Evolutionary conservation across 2,329 filamentous ascomycete genomes (phyloP).

Genomic region (Microsporum ferrugineum): DNA sequence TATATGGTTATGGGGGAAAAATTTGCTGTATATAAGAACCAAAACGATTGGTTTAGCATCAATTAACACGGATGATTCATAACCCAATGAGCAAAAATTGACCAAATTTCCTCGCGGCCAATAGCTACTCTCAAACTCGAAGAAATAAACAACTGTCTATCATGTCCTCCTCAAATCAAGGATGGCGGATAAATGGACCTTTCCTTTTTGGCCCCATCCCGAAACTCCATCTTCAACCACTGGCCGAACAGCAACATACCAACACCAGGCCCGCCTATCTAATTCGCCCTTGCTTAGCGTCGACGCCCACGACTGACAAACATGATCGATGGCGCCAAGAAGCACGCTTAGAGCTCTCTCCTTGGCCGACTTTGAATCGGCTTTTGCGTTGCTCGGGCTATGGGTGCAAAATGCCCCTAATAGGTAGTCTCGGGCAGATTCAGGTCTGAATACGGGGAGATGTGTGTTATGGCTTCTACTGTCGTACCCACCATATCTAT

Average conservation of each 20-base stretch:
- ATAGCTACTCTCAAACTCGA: background rate
- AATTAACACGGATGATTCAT: background rate
- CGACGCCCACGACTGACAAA: constrained; percentile 64
- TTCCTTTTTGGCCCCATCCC: constrained; percentile 75
- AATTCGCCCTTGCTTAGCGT: constrained; percentile 54
- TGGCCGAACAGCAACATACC: constrained; percentile 68
- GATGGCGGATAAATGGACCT: constrained; percentile 36
- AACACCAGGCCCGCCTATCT: constrained; percentile 65
- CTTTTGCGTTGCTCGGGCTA: constrained; percentile 27
- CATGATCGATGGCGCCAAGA: constrained; percentile 57
- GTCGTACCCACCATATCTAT: background rate
- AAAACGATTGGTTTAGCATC: background rate
- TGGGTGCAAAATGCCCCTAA: constrained; percentile 34
- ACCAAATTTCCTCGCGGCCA: background rate
- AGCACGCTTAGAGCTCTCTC: constrained; percentile 58
- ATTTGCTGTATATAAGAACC: background rate
- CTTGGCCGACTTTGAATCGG: constrained; percentile 50
- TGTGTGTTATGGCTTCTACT: constrained; percentile 25
- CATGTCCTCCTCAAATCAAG: background rate
- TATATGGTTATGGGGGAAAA: background rate
- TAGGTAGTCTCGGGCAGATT: constrained; percentile 52
- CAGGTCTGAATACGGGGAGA: constrained; percentile 63
- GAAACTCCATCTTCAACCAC: constrained; percentile 61
- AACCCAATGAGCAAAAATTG: background rate
- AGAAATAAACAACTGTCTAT: background rate